Conservation (phyloP, 164 flowering plant species). For the Nymphaea colorata region DNA sequence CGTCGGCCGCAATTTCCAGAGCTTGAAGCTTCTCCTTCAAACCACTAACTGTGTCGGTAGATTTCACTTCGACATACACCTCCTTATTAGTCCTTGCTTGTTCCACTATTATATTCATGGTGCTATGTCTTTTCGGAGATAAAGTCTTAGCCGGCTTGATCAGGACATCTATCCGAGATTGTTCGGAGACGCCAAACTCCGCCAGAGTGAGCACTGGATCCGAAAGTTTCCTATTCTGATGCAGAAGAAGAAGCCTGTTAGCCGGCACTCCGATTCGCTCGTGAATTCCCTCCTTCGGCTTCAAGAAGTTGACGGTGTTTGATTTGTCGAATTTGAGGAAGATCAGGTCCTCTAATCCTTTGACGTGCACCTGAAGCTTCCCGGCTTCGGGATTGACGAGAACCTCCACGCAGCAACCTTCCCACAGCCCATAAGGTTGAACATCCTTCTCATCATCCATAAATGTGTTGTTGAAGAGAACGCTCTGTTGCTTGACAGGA, state of each 20-base stretch:
- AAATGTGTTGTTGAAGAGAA: slow-evolving; percentile 41
- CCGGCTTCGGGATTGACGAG: slow-evolving; percentile 16
- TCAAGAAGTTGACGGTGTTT: slow-evolving; percentile 23
- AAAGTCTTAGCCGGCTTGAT: slow-evolving; percentile 7
- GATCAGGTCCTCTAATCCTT: slow-evolving; percentile 12
- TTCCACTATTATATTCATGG: slow-evolving; percentile 39
- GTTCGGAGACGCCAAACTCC: slow-evolving; percentile 26
- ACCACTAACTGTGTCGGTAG: slow-evolving; percentile 45
- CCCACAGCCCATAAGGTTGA: slow-evolving; percentile 30
- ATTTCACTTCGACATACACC: slow-evolving; percentile 50
- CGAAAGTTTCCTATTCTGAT: slow-evolving; percentile 23
- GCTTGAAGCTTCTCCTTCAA: slow-evolving; percentile 46
- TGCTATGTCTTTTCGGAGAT: slow-evolving; percentile 17
- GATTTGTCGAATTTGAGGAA: slow-evolving; percentile 20
- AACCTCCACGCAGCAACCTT: slow-evolving; percentile 40
- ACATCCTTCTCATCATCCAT: slow-evolving; percentile 41
- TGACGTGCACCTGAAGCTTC: slow-evolving; percentile 18
- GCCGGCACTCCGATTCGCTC: slow-evolving; percentile 24
- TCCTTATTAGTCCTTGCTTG: slow-evolving; percentile 35
- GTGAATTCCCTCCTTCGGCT: slow-evolving; percentile 41
- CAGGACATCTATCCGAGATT: slow-evolving; percentile 29
- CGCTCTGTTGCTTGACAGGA: slow-evolving; percentile 41
- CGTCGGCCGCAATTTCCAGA: slow-evolving; percentile 9
- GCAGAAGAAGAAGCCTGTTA: slow-evolving; percentile 13
- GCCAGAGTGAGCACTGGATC: slow-evolving; percentile 20